Evolutionary conservation across 2,329 filamentous ascomycete genomes (phyloP).

Genomic region (Curvularia spicifera): DNA sequence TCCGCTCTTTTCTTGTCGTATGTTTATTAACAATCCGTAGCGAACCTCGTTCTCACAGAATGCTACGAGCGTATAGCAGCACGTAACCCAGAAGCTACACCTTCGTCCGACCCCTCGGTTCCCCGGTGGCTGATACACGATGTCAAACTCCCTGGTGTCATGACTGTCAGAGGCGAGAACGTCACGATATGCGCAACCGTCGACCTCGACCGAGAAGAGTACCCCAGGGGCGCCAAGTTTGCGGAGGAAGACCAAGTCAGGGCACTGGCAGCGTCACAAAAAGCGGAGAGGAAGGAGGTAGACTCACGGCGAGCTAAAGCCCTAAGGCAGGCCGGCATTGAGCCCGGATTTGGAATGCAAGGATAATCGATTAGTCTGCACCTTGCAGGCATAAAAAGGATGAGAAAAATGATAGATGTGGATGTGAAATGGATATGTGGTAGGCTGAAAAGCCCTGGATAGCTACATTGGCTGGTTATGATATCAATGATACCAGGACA

Average conservation of each 20-base stretch:
- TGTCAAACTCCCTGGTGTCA: constrained; percentile 81
- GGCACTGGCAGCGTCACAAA: constrained; percentile 73
- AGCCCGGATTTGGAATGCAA: constrained; percentile 80
- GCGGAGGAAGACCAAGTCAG: constrained; percentile 74
- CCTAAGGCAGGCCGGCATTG: constrained; percentile 58
- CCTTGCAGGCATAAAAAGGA: background rate
- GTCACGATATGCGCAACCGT: constrained; percentile 96
- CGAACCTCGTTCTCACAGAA: constrained; percentile 92
- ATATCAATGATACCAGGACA: constrained; percentile 24
- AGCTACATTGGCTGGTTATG: constrained; percentile 16
- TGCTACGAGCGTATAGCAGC: constrained; percentile 89
- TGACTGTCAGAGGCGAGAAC: constrained; percentile 93
- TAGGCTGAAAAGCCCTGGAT: constrained; percentile 6
- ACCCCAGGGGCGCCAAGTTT: constrained; percentile 73
- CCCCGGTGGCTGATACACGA: constrained; percentile 75
- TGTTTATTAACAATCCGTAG: constrained; percentile 54
- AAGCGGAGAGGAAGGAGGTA: constrained; percentile 70
- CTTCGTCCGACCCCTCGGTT: constrained; percentile 27
- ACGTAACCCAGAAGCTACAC: constrained; percentile 51
- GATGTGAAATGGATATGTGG: constrained; percentile 12
- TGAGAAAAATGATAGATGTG: background rate
- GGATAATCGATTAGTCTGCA: constrained; percentile 1
- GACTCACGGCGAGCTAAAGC: constrained; percentile 69
- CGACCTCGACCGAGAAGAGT: constrained; percentile 94
- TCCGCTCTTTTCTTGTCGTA: background rate